phyloP scores from a whole-genome alignment of 495 filamentous ascomycete species.

The Peziza echinospora region DNA sequence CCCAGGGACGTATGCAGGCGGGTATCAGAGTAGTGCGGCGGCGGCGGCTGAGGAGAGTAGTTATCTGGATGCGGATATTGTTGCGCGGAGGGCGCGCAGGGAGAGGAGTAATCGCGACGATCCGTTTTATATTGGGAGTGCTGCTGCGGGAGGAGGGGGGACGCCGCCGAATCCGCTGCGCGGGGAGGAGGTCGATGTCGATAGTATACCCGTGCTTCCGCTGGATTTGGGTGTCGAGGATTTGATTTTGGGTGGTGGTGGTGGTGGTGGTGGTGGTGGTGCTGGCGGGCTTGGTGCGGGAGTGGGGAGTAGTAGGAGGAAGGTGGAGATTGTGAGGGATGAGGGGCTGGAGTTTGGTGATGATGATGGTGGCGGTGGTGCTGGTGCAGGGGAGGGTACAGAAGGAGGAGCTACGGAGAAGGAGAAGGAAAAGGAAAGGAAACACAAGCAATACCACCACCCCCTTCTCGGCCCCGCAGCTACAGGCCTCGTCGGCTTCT shows the following conservation, averaged over 20 bases:
- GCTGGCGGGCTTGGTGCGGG: constrained; percentile 6
- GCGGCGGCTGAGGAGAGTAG: too few species aligned
- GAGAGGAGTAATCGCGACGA: constrained; percentile 74
- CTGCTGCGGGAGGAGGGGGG: constrained; percentile 33
- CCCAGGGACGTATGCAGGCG: constrained; percentile 25
- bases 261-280: constrained; percentile 5
- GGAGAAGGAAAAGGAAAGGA: constrained; percentile 22
- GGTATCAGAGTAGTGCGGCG: constrained; percentile 45
- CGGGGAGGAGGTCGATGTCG: constrained; percentile 60
- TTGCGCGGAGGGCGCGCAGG: constrained; percentile 42
- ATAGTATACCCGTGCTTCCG: constrained; percentile 86
- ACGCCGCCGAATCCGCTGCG: constrained; percentile 55
- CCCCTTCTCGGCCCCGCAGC: constrained; percentile 50
- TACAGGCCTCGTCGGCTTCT: constrained; percentile 46
- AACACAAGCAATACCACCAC: constrained; percentile 29
- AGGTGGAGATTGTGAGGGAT: constrained; percentile 39
- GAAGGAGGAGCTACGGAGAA: constrained; percentile 23
- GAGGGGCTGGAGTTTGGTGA: constrained; percentile 29
- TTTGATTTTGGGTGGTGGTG: constrained; percentile 6
- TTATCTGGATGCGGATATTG: constrained; percentile 40
- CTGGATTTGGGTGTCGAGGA: constrained; percentile 41
- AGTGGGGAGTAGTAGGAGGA: constrained; percentile 19
- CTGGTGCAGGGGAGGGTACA: constrained; percentile 12
- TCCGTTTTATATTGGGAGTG: constrained; percentile 69
- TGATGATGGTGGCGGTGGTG: constrained; percentile 14